Percentiles rank a stretch among this genome's conserved stretches.
Evolutionary conservation across 2,329 filamentous ascomycete genomes (phyloP).

Genomic region (Diatrype stigma): DNA sequence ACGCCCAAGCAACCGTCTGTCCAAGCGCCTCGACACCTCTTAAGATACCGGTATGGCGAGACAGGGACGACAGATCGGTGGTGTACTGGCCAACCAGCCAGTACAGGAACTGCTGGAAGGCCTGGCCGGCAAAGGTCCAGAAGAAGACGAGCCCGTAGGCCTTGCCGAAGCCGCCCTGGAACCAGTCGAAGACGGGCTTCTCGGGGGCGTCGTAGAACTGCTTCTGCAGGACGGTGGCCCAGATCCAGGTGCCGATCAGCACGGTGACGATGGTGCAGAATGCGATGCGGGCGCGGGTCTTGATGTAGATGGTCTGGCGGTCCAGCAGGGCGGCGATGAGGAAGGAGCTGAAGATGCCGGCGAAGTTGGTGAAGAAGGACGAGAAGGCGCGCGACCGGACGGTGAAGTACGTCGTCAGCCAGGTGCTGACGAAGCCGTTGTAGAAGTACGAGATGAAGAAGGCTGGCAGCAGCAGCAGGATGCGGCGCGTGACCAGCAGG

Average conservation of each 20-base stretch:
- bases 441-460: conserved; percentile 33
- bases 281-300: conserved; percentile 21
- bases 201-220: conserved; percentile 23
- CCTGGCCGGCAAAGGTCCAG: conserved; percentile 26
- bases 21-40: conserved; percentile 27
- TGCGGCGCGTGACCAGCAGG: conserved; percentile 21
- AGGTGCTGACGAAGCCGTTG: conserved; percentile 28
- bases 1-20: conserved; percentile 30
- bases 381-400: conserved; percentile 29
- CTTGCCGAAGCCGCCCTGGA: conserved; percentile 23
- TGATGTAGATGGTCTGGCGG: conserved; percentile 25
- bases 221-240: conserved; percentile 26
- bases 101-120: conserved; percentile 30
- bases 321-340: conserved; percentile 26
- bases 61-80: conserved; percentile 26
- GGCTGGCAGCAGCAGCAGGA: conserved; percentile 27
- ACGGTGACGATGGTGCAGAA: conserved; percentile 22
- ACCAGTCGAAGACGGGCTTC: conserved; percentile 28
- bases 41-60: conserved; percentile 27
- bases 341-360: conserved; percentile 27
- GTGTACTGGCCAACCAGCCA: conserved; percentile 30
- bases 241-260: conserved; percentile 28
- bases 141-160: conserved; percentile 25
- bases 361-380: conserved; percentile 31
- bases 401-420: conserved; percentile 28